Base-by-base conservation (phyloP, 129 eudicot genomes). In the Tagetes erecta region DNA sequence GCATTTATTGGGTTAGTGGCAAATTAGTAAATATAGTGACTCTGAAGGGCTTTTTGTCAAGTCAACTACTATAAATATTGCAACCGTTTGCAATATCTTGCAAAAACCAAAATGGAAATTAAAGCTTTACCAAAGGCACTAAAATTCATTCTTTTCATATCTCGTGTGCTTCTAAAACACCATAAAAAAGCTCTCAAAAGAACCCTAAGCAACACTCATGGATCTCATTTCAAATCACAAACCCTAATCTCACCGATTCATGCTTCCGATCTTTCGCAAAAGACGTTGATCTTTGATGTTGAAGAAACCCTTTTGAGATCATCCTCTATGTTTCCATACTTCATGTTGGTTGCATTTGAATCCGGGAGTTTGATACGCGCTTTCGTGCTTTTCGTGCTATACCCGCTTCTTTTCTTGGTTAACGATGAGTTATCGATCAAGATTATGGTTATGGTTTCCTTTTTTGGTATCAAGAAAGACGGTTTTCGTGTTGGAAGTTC, bases 261-360 rank as follows among this genome's bases (percentile, higher is more conserved):
- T 14, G 9, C 44, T 7, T 45, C 58, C 0, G 62, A 84, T 74
- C 78, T 82, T 37, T 71, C 78, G 2, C 62, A 12, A 38, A 76
- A 79, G 39, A 76, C 75, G 8, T 38, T 83, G 6, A 46, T 78
- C 42, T 71, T 82, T 5, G 82, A 81, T 45, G 82, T 81, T 2
- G 91, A 86, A 56, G 87, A 76, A 30, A 34, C 88, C 10, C 73
- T 87, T 60, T 60, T 87, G 50, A 80, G 70, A 77, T 84, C 89
- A 3, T 4, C 84, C 0, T 85, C 90, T 2, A 56, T 81, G 44
- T 88, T 88, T 81, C 85, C 90, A 0, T 88, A 85, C 64, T 88
- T 85, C 82, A 85, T 88, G 90, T 58, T 88, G 39, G 95, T 88
- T 9, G 86, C 95, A 2, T 85, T 83, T 38, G 95, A 88, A 72